Percentiles rank a stretch among this genome's conserved stretches.
Conservation (phyloP, 176 grass and related monocot genomes). For the Triticum urartu region DNA sequence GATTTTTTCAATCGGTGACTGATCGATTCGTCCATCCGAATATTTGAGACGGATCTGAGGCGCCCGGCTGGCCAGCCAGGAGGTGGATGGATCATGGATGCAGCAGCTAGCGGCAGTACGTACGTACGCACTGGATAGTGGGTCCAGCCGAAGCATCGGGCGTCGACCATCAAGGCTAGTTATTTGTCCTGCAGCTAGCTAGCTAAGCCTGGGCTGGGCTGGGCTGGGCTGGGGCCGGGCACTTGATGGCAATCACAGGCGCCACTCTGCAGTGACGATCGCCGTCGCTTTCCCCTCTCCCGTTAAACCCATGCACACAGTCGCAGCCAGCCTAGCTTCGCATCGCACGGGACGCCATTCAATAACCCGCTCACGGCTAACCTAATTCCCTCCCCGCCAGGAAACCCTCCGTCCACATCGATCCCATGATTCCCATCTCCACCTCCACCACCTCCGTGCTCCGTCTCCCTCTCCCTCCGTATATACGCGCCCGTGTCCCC, state of each 20-base stretch:
- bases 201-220: neutral
- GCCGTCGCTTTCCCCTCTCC: conserved; percentile 72
- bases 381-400: conserved; percentile 64
- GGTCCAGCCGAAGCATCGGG: neutral
- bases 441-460: neutral
- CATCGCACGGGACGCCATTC: conserved; percentile 52
- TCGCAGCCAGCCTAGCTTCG: neutral
- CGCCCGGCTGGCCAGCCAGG: too few relatives aligned
- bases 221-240: conserved; percentile 1
- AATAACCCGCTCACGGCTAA: conserved; percentile 29
- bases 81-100: neutral
- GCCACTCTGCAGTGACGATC: conserved; percentile 29
- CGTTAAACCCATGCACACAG: conserved; percentile 85
- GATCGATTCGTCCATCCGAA: too few relatives aligned
- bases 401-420: conserved; percentile 62
- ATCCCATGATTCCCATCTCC: conserved; percentile 19
- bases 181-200: neutral
- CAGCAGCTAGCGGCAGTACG: neutral
- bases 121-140: neutral
- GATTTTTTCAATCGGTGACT: too few relatives aligned
- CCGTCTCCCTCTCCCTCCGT: neutral
- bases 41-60: too few relatives aligned
- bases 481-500: conserved; percentile 30
- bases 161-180: neutral
- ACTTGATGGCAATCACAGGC: conserved; percentile 96